Evolutionary conservation across 1,284 basidiomycete genomes (phyloP).

Genomic region (Cutaneotrichosporon spelunceum): DNA sequence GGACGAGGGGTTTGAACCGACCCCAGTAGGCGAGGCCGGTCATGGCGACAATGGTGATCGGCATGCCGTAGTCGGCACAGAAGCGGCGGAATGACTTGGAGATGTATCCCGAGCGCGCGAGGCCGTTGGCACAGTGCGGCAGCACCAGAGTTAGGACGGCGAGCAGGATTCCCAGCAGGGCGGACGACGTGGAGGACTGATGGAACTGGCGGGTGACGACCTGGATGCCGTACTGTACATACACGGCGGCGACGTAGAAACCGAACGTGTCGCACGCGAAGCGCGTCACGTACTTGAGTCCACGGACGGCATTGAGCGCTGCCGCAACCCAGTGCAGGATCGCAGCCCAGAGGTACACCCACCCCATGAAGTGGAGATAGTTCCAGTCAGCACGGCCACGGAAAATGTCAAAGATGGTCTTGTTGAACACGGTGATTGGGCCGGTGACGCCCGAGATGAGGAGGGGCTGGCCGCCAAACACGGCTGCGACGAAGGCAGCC

Average conservation of each 20-base stretch:
- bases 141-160: slow-evolving; percentile 71
- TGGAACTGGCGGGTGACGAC: slow-evolving; percentile 71
- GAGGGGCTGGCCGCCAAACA: slow-evolving; percentile 86
- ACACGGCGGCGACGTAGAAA: slow-evolving; percentile 69
- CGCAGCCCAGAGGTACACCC: slow-evolving; percentile 91
- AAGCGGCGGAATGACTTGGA: slow-evolving; percentile 71
- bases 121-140: slow-evolving; percentile 67
- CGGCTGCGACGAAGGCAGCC: slow-evolving; percentile 84
- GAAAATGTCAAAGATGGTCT: slow-evolving; percentile 80
- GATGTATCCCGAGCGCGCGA: slow-evolving; percentile 64
- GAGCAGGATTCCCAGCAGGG: slow-evolving; percentile 66
- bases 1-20: slow-evolving; percentile 58
- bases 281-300: slow-evolving; percentile 79
- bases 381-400: slow-evolving; percentile 49
- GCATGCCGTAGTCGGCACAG: slow-evolving; percentile 83
- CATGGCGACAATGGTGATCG: slow-evolving; percentile 69
- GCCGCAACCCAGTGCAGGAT: slow-evolving; percentile 88
- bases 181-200: slow-evolving; percentile 56
- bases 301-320: slow-evolving; percentile 76
- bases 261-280: slow-evolving; percentile 93
- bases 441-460: slow-evolving; percentile 94
- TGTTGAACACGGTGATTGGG: slow-evolving; percentile 87
- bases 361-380: slow-evolving; percentile 83
- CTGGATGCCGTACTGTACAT: slow-evolving; percentile 80
- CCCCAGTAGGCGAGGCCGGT: slow-evolving; percentile 83